These are phyloP conservation scores for Trichosporon sp. DNA, from an alignment of 1,284 basidiomycete genomes.

Conservation along the genomic window DNA sequence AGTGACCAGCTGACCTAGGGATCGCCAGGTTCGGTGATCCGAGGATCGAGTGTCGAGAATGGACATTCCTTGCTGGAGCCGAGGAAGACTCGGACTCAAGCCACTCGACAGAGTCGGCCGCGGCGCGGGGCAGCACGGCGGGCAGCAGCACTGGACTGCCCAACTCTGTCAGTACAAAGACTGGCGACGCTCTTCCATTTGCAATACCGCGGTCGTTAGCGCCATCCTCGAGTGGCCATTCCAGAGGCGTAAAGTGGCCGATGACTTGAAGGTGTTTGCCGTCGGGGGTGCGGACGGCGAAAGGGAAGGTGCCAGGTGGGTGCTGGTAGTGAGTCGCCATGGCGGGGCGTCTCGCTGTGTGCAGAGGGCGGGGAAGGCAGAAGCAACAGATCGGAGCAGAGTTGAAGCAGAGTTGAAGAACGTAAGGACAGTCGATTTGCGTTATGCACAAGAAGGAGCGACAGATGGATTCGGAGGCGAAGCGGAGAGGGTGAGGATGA, in stretches of 20 bases:
- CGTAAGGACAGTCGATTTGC: background rate
- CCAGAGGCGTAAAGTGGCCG: background rate
- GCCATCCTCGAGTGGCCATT: background rate
- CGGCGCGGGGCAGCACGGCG: background rate
- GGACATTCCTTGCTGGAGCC: background rate
- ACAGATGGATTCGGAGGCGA: background rate
- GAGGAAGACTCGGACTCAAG: background rate
- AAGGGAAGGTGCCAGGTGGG: background rate
- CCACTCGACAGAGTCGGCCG: background rate
- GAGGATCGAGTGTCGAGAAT: background rate
- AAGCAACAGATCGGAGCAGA: background rate
- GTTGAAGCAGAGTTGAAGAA: background rate
- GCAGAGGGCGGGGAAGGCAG: background rate
- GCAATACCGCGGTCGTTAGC: background rate
- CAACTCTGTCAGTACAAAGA: background rate
- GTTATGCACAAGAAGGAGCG: background rate
- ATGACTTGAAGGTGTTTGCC: background rate
- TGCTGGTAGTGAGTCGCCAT: background rate
- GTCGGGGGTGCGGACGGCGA: background rate
- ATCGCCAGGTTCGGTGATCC: background rate
- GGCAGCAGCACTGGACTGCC: background rate
- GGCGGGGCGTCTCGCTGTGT: background rate
- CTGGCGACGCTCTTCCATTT: background rate
- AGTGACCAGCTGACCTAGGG: background rate
- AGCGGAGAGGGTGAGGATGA: background rate